phyloP scores from a whole-genome alignment of 208 protist species.

The Leishmania major region DNA sequence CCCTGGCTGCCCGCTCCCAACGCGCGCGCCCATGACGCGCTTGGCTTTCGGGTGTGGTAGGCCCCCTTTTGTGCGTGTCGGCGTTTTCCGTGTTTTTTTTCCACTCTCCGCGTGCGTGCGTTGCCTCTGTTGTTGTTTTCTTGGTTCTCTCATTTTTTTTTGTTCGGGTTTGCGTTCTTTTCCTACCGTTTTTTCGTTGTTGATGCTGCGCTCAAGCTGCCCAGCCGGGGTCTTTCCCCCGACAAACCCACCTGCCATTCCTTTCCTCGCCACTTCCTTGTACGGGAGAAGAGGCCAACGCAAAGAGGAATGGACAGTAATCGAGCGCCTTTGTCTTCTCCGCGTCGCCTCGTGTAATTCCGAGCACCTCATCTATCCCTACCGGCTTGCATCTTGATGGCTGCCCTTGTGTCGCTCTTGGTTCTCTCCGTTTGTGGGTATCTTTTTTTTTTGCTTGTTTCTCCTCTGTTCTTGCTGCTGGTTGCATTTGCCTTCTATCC shows the following conservation, averaged over 20 bases:
- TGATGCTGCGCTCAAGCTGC: not conserved
- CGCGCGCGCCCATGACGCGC: not conserved
- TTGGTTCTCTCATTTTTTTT: not conserved
- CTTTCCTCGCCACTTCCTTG: not conserved
- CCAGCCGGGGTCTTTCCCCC: not conserved
- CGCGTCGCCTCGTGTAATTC: not conserved
- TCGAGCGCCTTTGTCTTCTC: not conserved
- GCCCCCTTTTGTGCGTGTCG: not conserved
- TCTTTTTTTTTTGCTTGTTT: not conserved
- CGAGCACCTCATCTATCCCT: not conserved
- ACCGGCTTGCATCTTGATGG: not conserved
- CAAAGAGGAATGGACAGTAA: not conserved
- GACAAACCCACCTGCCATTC: not conserved
- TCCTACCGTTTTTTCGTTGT: not conserved
- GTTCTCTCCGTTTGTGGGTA: not conserved
- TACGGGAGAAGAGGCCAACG: not conserved
- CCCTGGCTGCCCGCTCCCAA: slow-evolving; percentile 12
- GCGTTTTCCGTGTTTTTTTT: not conserved
- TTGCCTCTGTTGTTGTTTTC: not conserved
- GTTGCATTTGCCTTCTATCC: not conserved
- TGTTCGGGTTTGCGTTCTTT: not conserved
- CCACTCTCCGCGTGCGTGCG: not conserved
- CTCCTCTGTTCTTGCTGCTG: not conserved
- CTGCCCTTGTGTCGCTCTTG: not conserved
- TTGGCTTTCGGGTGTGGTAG: slow-evolving; percentile 5